Evolutionary conservation across 306 rosid genomes (phyloP), one percentile per base, ranked within the genome.

Genomic region (Abrus precatorius): DNA sequence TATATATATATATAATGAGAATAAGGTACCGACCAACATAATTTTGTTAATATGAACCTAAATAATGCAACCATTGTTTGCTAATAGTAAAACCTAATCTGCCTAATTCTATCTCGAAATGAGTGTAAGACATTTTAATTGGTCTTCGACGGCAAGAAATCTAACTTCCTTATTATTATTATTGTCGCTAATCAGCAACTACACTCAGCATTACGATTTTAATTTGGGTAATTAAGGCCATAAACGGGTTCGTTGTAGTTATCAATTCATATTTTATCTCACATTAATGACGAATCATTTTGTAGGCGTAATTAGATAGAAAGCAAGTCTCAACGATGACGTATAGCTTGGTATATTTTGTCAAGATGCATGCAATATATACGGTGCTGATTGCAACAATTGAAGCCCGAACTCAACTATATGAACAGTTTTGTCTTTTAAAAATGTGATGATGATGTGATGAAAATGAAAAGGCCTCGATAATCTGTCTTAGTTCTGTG

Each of bases 11-110:
- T 66, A 67, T 4, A 76, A 81, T 72, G 1, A 85, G 8, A 73
- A 71, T 28, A 55, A 89, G 89, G 84, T 74, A 77, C 93, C 91
- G 93, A 69, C 95, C 90, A 75, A 56, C 84, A 82, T 49, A 47
- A n/a, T 57, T 76, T 82, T 79, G 82, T 81, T 82, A 50, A 32
- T 71, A 76, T 65, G 66, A 41, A 32, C 38, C 45, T 44, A 49
- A 75, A 56, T 62, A 83, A 83, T 78, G 84, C 56, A 80, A 80
- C 62, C 56, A 72, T 61, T 36, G 49, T 38, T 73, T 69, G 50
- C 56, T 77, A 44, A 72, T 43, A 20, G 20, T 20, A 20, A 29
- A 59, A 79, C 81, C 92, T 84, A 89, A 87, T 80, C 88, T 77
- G 64, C 65, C 74, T 41, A 77, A 65, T 77, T 65, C 54, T 28